A percentile compares a stretch with the other conserved stretches of the same genome.
Evolutionary conservation across 140 eudicot species (phyloP).

Genomic region (Anethum foeniculum): DNA sequence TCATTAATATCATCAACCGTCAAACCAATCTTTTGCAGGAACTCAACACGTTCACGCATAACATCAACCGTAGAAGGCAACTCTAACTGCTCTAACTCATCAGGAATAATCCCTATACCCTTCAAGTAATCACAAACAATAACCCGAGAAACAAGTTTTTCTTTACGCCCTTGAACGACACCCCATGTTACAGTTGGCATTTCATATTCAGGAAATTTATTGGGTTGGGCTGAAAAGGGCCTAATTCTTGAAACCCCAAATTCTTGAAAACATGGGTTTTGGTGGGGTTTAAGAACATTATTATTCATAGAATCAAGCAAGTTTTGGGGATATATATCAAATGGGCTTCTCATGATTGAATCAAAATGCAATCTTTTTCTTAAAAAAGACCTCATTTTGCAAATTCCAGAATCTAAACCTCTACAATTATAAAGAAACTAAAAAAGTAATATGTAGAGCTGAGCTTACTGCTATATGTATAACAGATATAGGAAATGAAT

Average conservation of each 20-base stretch:
- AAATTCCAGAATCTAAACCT: neutral
- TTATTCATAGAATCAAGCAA: neutral
- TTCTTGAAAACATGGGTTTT: slow-evolving; percentile 29
- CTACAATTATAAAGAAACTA: neutral
- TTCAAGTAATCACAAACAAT: slow-evolving; percentile 75
- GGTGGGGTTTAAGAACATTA: slow-evolving; percentile 33
- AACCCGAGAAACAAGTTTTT: slow-evolving; percentile 76
- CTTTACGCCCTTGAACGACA: slow-evolving; percentile 85
- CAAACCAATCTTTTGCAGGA: slow-evolving; percentile 78
- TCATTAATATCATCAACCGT: slow-evolving; percentile 88
- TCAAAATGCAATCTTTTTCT: slow-evolving; percentile 33
- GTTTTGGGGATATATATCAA: neutral
- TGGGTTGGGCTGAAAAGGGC: slow-evolving; percentile 54
- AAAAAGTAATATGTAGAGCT: neutral
- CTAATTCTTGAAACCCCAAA: slow-evolving; percentile 19
- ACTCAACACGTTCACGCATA: slow-evolving; percentile 92
- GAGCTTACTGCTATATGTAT: neutral
- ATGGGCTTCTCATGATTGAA: slow-evolving; percentile 14
- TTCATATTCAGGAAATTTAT: slow-evolving; percentile 81
- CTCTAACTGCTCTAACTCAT: slow-evolving; percentile 74
- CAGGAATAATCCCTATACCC: slow-evolving; percentile 70
- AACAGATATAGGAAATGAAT: neutral
- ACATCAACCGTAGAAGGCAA: slow-evolving; percentile 93
- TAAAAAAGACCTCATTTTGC: slow-evolving; percentile 31
- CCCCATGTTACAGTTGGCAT: slow-evolving; percentile 99